phyloP scores from a whole-genome alignment of 352 stramenopile species.

The Pythium scleroteichum region DNA sequence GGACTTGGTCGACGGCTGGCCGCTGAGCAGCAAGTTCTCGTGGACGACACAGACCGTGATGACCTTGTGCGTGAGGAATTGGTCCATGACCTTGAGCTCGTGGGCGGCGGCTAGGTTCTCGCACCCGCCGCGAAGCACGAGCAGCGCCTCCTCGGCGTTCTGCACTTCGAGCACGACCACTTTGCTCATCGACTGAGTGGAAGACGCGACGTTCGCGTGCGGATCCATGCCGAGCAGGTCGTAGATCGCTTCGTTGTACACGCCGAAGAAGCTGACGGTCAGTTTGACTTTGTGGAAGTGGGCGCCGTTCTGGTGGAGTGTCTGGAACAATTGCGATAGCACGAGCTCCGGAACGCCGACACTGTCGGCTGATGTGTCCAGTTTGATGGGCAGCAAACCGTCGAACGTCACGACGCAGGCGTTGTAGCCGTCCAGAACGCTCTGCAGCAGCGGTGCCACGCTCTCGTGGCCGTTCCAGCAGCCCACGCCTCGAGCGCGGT shows the following conservation, averaged over 20 bases:
- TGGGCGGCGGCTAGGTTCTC: slow-evolving; percentile 46
- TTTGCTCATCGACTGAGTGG: slow-evolving; percentile 24
- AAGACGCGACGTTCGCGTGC: slow-evolving; percentile 8
- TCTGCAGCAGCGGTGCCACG: slow-evolving; percentile 60
- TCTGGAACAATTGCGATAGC: slow-evolving; percentile 52
- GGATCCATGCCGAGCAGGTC: slow-evolving; percentile 88
- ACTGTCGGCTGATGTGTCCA: not conserved
- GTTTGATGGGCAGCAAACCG: slow-evolving; percentile 34
- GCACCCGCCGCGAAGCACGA: slow-evolving; percentile 51
- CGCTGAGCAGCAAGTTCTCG: slow-evolving; percentile 47
- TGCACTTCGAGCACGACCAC: slow-evolving; percentile 77
- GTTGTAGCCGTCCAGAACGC: slow-evolving; percentile 65
- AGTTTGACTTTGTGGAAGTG: slow-evolving; percentile 55
- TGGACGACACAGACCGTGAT: slow-evolving; percentile 64
- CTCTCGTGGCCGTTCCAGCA: slow-evolving; percentile 58
- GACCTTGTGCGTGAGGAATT: slow-evolving; percentile 57
- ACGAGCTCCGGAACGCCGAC: slow-evolving; percentile 43
- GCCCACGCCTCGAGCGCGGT: slow-evolving; percentile 43
- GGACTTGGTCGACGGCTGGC: slow-evolving; percentile 35
- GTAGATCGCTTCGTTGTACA: slow-evolving; percentile 95
- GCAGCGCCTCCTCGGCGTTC: slow-evolving; percentile 56
- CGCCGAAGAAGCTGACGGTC: slow-evolving; percentile 87
- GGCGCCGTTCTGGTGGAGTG: slow-evolving; percentile 32
- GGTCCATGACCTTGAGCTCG: slow-evolving; percentile 25
- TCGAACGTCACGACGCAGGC: slow-evolving; percentile 68